Percentiles rank a stretch among this genome's conserved stretches.
Conservation (phyloP, 352 stramenopile species). For the Blastocystis sp. region DNA sequence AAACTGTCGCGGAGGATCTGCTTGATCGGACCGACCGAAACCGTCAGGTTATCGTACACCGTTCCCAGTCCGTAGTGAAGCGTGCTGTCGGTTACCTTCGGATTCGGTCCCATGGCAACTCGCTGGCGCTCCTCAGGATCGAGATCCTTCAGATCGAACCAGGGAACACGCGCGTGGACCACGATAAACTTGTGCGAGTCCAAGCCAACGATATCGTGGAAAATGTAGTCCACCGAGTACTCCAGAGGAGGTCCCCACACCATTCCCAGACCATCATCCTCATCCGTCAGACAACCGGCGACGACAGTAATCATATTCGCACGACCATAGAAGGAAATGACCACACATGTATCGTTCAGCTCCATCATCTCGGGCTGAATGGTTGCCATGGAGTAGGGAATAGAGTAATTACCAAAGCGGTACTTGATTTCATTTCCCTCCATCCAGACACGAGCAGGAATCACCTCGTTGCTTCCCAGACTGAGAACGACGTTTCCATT, state of each 20-base stretch:
- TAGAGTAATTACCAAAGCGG: slow-evolving; percentile 1
- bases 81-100: neutral
- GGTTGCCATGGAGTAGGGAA: neutral
- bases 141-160: neutral
- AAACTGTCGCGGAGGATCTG: slow-evolving; percentile 15
- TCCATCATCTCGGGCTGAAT: slow-evolving; percentile 36
- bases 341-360: slow-evolving; percentile 31
- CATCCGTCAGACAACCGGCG: neutral
- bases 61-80: slow-evolving; percentile 42
- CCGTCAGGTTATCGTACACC: neutral
- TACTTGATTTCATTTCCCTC: slow-evolving; percentile 20
- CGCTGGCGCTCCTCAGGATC: neutral
- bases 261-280: slow-evolving; percentile 20
- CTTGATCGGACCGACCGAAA: slow-evolving; percentile 6
- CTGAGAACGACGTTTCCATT: slow-evolving; percentile 34
- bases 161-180: slow-evolving; percentile 15
- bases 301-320: slow-evolving; percentile 29
- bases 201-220: slow-evolving; percentile 46
- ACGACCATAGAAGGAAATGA: slow-evolving; percentile 44
- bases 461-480: slow-evolving; percentile 12
- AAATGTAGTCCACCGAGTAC: slow-evolving; percentile 56
- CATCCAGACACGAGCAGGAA: slow-evolving; percentile 5
- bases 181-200: slow-evolving; percentile 1
- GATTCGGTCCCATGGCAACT: neutral
- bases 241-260: neutral